Conservation (phyloP, 148 eudicot genomes). For the Diospyros lotus region DNA sequence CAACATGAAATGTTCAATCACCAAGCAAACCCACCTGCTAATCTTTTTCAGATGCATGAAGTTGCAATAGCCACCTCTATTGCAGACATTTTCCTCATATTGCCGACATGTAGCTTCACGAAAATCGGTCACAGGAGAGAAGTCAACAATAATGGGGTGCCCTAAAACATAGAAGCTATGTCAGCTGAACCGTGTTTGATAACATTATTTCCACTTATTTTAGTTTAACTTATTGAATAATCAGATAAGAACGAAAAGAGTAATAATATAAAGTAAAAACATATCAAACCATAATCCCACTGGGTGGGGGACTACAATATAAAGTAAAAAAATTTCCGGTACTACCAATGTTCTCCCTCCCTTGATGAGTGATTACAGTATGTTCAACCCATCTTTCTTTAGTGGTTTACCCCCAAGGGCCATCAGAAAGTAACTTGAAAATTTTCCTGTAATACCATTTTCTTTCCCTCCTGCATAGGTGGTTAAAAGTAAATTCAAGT, state of each 20-base stretch:
- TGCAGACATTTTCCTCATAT: slow-evolving; percentile 87
- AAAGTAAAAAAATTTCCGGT: not conserved
- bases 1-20: not conserved
- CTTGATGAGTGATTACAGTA: too few relatives aligned
- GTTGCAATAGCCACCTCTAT: slow-evolving; percentile 93
- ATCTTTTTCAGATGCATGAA: slow-evolving; percentile 96
- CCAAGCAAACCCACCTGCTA: slow-evolving; percentile 54
- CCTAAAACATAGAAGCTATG: slow-evolving; percentile 29
- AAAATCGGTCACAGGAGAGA: slow-evolving; percentile 94
- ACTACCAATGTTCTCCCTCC: not conserved
- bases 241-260: not conserved
- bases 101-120: slow-evolving; percentile 97
- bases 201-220: not conserved
- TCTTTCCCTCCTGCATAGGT: too few relatives aligned
- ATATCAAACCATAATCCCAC: too few relatives aligned
- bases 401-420: too few relatives aligned
- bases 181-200: not conserved
- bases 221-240: too few relatives aligned
- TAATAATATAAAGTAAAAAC: not conserved
- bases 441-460: too few relatives aligned
- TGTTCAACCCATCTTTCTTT: too few relatives aligned
- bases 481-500: too few relatives aligned
- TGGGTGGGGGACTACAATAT: too few relatives aligned
- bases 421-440: too few relatives aligned
- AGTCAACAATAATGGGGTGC: slow-evolving; percentile 88